Base-by-base conservation (phyloP, 305 asterid species). In the Caryopteris hybrid region DNA sequence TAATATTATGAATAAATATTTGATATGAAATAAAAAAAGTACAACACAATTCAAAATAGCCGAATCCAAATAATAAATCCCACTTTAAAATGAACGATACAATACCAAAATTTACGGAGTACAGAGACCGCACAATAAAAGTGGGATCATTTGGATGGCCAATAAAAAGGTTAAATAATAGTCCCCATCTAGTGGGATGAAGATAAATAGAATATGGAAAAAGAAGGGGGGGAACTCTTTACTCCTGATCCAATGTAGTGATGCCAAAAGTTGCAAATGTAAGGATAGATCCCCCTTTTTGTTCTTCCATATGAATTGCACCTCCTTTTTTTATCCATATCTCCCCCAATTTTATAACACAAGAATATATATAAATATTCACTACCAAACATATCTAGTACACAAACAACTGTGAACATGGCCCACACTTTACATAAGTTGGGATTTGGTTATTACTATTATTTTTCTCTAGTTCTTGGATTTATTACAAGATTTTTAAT, bases 251-350 rank as follows among this genome's bases (percentile, higher is more conserved):
- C 57, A 57, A 43, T 43, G 64, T 20, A 62, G 54, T 47, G 65
- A 68, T 52, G 76, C 71, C 70, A 70, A 78, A 74, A 75, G 75
- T 29, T 68, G 27, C 68, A 66, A 76, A 74, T 45, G 33, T 20
- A 56, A 23, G 61, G 59, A 70, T 67, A 73, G 65, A 78, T 75
- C 50, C 68, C 27, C 12, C 41, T 62, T 75, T 68, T 67, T 71
- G 61, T 13, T 58, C 41, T 64, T 71, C 29, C 38, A 45, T 29
- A 41, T 61, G 46, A 20, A 11, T n/a, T 11, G 38, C 38, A 3
- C 8, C 34, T 48, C 31, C 18, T 25, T 39, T 70, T 42, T 64
- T n/a, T 50, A 39, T 59, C 63, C 58, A 53, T 22, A 18, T 23
- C 33, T 53, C 31, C 54, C 33, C 17, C 45, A 8, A 6, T 42